Evolutionary conservation across 1,139 yeast genomes (phyloP).

Genomic region (Arxiozyma slooffiae): DNA sequence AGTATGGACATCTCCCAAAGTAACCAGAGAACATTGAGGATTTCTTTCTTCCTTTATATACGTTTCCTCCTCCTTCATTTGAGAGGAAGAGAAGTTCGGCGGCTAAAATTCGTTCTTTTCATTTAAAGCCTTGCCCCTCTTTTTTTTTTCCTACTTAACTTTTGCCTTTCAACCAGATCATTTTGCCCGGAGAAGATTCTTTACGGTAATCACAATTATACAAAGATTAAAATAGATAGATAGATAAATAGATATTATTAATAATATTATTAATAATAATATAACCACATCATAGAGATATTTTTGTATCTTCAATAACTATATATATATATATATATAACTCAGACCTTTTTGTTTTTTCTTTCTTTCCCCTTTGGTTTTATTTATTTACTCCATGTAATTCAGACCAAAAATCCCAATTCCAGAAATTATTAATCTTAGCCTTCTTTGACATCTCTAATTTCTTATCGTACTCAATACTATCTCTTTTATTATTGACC

Average conservation of each 20-base stretch:
- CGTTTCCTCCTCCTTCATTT: no score
- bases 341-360: neutral
- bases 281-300: constrained; percentile 20
- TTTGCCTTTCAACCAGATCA: constrained; percentile 26
- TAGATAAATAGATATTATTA: no score
- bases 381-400: constrained; percentile 1
- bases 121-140: no score
- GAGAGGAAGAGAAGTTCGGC: constrained; percentile 20
- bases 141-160: no score
- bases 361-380: neutral
- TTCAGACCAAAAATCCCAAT: constrained; percentile 28
- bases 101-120: constrained; percentile 23
- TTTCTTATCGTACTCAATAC: neutral
- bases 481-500: neutral
- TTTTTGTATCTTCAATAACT: constrained; percentile 18
- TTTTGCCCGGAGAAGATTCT: constrained; percentile 17
- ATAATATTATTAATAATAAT: no score
- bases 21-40: no score
- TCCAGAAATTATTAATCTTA: constrained; percentile 18
- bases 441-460: neutral
- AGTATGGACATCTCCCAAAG: no score
- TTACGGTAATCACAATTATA: constrained; percentile 11
- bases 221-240: constrained; percentile 4
- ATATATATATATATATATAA: neutral
- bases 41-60: no score